Conservation (phyloP, 1,284 basidiomycete species). For the Phenoliferia sp. region DNA sequence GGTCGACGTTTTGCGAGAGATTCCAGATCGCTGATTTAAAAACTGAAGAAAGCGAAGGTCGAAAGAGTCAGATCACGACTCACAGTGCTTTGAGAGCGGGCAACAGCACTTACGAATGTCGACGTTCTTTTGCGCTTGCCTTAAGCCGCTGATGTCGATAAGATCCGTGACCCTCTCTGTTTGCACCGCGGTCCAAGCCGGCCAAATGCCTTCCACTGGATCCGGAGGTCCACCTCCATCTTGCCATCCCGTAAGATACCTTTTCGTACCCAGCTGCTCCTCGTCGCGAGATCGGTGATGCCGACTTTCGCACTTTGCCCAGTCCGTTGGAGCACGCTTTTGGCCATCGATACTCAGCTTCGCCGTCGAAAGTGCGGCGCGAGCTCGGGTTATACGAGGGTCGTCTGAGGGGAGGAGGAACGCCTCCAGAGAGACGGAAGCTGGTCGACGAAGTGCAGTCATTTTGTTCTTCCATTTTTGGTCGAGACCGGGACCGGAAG, state of each 20-base stretch:
- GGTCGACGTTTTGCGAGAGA: conserved; percentile 83
- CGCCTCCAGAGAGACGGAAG: conserved; percentile 82
- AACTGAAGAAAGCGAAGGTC: not conserved
- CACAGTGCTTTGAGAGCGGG: not conserved
- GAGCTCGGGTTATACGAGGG: conserved; percentile 79
- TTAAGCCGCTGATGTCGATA: conserved; percentile 82
- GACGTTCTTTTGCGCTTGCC: conserved; percentile 70
- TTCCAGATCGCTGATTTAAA: conserved; percentile 70
- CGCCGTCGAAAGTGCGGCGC: conserved; percentile 69
- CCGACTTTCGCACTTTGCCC: conserved; percentile 85
- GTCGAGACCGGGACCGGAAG: conserved; percentile 44
- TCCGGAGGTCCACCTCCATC: conserved; percentile 87
- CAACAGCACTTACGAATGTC: conserved; percentile 57
- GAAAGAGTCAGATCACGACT: not conserved
- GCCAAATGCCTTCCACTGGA: conserved; percentile 85
- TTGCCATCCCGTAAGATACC: conserved; percentile 88
- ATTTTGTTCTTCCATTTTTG: conserved; percentile 65
- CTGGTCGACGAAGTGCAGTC: conserved; percentile 67
- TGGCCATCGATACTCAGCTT: conserved; percentile 49
- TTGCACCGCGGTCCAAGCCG: conserved; percentile 83
- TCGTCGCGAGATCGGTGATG: conserved; percentile 83
- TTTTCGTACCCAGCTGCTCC: conserved; percentile 72
- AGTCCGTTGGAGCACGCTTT: conserved; percentile 56
- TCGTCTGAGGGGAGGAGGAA: conserved; percentile 89
- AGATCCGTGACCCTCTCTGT: conserved; percentile 92